Base-by-base conservation (phyloP, 306 rosid species). In the Senna tora region DNA sequence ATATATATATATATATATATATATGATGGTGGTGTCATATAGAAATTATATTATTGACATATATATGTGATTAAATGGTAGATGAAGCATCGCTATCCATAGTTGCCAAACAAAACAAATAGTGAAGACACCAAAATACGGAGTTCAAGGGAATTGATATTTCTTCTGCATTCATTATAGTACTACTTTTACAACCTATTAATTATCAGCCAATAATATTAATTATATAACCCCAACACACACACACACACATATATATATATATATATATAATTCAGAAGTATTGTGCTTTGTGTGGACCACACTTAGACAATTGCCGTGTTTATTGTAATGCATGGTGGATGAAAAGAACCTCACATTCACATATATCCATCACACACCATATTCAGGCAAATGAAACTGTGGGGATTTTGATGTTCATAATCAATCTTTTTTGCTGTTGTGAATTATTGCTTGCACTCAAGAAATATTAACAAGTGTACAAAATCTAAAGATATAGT, bases 31-130 rank as follows among this genome's bases (percentile, higher is more conserved):
- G n/a, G n/a, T n/a, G n/a, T n/a, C n/a, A n/a, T n/a, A n/a, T n/a
- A n/a, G n/a, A n/a, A n/a, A n/a, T n/a, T n/a, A n/a, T n/a, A n/a
- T n/a, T n/a, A n/a, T n/a, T n/a, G n/a, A n/a, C 69, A 63, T 11
- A 49, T 43, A 66, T 11, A 49, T 43, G 60, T 66, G 84, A 76
- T 70, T 73, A 46, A 64, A 62, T 54, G 83, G 82, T 74, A 34
- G 89, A 71, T 81, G 75, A 78, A 73, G 80, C 92, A 79, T 85
- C 83, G 22, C 89, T 77, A 71, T 84, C 88, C 67, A 67, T 58
- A 65, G 58, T 13, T 32, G 30, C 28, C 8, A 53, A 36, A 17
- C 80, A 38, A 63, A 60, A 54, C 73, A 71, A 71, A 45, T 55
- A 43, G 34, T 36, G 33, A 59, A 52, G 71, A 64, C 36, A 76